Conservation (phyloP, 805 yeast genomes). For the Kodamaea kaohsiungensis region DNA sequence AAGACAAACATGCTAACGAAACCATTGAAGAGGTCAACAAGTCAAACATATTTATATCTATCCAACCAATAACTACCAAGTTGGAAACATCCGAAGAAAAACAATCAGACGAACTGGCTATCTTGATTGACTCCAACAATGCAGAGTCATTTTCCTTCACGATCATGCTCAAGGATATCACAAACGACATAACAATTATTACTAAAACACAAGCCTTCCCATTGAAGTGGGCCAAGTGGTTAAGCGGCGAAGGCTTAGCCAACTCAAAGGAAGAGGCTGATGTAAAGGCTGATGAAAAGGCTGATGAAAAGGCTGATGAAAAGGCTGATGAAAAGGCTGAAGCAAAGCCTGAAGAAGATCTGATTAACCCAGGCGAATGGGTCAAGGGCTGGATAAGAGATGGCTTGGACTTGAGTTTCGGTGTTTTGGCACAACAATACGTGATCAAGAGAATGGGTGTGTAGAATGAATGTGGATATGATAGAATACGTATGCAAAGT, state of each 20-base stretch:
- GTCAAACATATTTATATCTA: conserved; percentile 70
- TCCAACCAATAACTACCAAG: conserved; percentile 57
- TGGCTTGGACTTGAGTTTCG: conserved; percentile 77
- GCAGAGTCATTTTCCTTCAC: conserved; percentile 71
- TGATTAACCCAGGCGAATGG: conserved; percentile 45
- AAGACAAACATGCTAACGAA: conserved; percentile 15
- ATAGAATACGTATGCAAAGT: neutral
- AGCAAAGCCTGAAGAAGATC: conserved; percentile 10
- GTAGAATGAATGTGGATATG: conserved; percentile 17
- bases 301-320: conserved; percentile 12
- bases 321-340: conserved; percentile 24
- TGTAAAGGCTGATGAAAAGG: conserved; percentile 10
- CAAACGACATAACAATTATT: conserved; percentile 70
- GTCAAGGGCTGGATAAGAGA: conserved; percentile 45
- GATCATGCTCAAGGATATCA: conserved; percentile 72
- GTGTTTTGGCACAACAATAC: conserved; percentile 86
- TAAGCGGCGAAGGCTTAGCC: conserved; percentile 47
- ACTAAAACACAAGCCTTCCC: conserved; percentile 92
- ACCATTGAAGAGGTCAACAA: conserved; percentile 28
- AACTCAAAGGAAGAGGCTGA: conserved; percentile 20
- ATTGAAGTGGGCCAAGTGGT: conserved; percentile 88
- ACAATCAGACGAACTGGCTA: conserved; percentile 24
- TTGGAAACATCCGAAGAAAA: conserved; percentile 20
- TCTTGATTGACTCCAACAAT: conserved; percentile 47
- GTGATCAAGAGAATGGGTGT: conserved; percentile 88